Base-by-base conservation (phyloP, 1,284 basidiomycete species). In the Cryptococcus sp. region DNA sequence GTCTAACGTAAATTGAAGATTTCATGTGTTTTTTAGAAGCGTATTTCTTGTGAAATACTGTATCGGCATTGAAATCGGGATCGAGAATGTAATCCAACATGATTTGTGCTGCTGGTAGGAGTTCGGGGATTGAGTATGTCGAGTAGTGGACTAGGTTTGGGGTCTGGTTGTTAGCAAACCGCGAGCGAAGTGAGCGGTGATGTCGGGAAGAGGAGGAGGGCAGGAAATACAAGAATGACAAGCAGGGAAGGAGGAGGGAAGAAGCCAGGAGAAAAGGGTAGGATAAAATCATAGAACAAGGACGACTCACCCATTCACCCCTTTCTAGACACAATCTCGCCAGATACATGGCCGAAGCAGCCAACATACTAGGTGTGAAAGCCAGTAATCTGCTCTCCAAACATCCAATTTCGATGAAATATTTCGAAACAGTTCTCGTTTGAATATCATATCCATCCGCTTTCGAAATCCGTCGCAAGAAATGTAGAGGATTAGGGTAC, bases 371-470 rank as follows among this genome's bases (percentile, higher is more conserved):
- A 0, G 94, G 91, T 19, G 87, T 83, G 21, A 84, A 85, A 13
- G 82, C 80, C 55, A 98, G 80, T 56, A 98, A 77, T 4, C 85
- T 79, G 81, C 91, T 87, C 63, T 98, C 92, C 11, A 98, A 80
- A 52, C 86, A 84, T 13, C 84, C 84, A 52, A 98, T 90, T 79
- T 98, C 94, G 63, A 96, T 80, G 45, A 96, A 80, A 74, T 89
- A 97, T 75, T 98, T 98, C 48, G 86, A 92, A 10, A 98, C 81
- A 0, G 92, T 97, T 52, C 93, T 80, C 23, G 86, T 86, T 70
- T 93, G 86, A 49, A 91, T 84, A 67, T 97, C 89, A 73, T 94
- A 98, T 55, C 89, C 87, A 66, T 98, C 96, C 3, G 94, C 96
- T 76, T 98, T 98, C 75, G 89, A 92, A 55, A 92, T 85, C 45